These are phyloP conservation scores for Globisporangium nagaii DNA, from an alignment of 352 stramenopile genomes.

Conservation along the genomic window DNA sequence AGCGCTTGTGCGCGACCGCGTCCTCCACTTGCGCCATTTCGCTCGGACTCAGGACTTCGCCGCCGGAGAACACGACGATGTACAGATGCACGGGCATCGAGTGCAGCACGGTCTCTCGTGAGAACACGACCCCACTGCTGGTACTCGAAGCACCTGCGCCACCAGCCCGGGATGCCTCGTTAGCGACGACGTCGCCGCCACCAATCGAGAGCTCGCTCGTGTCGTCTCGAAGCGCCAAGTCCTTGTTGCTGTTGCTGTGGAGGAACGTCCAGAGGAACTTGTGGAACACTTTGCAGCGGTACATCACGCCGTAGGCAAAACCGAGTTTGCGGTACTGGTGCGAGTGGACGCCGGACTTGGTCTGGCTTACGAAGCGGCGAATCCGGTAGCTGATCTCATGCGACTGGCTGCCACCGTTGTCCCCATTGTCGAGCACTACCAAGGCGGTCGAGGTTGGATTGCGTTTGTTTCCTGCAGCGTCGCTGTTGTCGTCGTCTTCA, in stretches of 20 bases:
- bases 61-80: conserved; percentile 74
- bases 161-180: background rate
- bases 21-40: conserved; percentile 57
- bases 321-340: conserved; percentile 72
- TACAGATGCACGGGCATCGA: conserved; percentile 77
- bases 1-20: conserved; percentile 34
- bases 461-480: background rate
- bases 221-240: conserved; percentile 31
- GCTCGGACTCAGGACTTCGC: conserved; percentile 37
- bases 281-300: conserved; percentile 76
- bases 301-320: conserved; percentile 82
- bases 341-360: conserved; percentile 45
- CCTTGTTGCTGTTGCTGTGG: conserved; percentile 21
- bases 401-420: background rate
- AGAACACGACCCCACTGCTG: conserved; percentile 61
- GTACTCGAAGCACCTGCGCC: background rate
- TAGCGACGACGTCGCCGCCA: conserved; percentile 21
- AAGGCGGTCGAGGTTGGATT: background rate
- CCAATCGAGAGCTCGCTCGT: conserved; percentile 33
- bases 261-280: conserved; percentile 66
- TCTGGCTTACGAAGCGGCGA: conserved; percentile 56
- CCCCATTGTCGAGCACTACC: background rate
- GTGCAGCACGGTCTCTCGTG: conserved; percentile 65
- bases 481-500: background rate
- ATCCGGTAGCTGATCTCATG: conserved; percentile 68